A percentile compares a stretch with the other conserved stretches of the same genome.
Evolutionary conservation across 1,284 basidiomycete species (phyloP).

Genomic region (Irpex sp.): DNA sequence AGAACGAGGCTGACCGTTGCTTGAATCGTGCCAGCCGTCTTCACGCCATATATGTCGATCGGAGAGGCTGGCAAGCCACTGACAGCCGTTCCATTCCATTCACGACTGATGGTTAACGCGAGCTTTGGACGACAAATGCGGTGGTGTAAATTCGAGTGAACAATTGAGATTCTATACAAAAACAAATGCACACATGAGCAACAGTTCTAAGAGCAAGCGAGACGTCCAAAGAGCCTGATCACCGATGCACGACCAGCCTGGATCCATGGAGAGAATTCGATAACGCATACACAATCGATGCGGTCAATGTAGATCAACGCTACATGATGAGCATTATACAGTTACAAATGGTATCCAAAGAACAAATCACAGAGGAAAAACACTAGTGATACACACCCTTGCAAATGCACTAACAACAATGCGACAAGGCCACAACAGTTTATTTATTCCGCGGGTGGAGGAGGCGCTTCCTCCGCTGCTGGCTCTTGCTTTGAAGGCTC

Average conservation of each 20-base stretch:
- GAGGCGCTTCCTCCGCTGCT: too few species aligned
- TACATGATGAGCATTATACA: not conserved
- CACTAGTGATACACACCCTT: not conserved
- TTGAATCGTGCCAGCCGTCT: not conserved
- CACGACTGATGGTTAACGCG: too few species aligned
- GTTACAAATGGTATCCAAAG: constrained; percentile 1
- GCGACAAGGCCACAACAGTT: not conserved
- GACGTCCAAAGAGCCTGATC: not conserved
- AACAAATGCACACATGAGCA: not conserved
- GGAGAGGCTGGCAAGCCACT: not conserved
- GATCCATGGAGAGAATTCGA: not conserved
- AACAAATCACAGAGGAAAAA: not conserved
- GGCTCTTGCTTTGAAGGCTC: not conserved
- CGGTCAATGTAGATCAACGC: not conserved
- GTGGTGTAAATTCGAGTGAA: not conserved
- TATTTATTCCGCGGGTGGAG: not conserved
- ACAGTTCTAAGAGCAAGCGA: not conserved
- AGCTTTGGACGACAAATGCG: not conserved
- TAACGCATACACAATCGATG: not conserved
- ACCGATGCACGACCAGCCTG: not conserved
- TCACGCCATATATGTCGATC: not conserved
- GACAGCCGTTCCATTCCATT: too few species aligned
- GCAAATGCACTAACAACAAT: not conserved
- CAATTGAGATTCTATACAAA: not conserved
- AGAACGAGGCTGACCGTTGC: not conserved